Base-by-base conservation (phyloP, 345 rosid species). In the Dovyalis caffra region DNA sequence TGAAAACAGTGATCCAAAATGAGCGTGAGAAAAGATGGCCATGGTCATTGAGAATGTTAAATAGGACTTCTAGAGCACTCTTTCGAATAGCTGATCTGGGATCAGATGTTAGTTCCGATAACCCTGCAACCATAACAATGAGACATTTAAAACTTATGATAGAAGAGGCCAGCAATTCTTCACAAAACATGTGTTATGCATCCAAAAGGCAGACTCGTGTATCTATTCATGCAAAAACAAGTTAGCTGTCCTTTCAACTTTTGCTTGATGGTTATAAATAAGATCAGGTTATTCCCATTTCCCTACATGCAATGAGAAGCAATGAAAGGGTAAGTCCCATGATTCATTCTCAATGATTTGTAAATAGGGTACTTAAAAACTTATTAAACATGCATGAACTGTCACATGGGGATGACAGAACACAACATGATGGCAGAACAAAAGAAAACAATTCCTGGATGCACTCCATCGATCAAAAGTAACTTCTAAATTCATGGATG, bases 41-140 rank as follows among this genome's bases (percentile, higher is more conserved):
- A 68, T 95, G 99, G 84, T 95, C 97, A 83, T 87, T 92, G n/a
- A 95, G 84, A 82, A 95, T 92, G 83, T 91, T 89, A 80, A 95
- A 92, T 78, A 95, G 92, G 64, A 95, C 94, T 88, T 95, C 97
- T 85, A 92, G 77, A 43, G 99, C 85, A 87, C 94, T 91, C 86
- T 88, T 95, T 69, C 92, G 89, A 74, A 95, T 95, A 60, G 91
- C 85, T 68, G 85, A 79, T 88, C 97, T 86, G 65, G 97, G 87
- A 88, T 89, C 97, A 45, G 91, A 89, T 56, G 97, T 91, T 74
- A 95, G 82, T 71, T 90, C 85, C 71, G 97, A 89, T 77, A 95
- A 80, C 35, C 99, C 99, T 95, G 97, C 76, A 88, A 89, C 40
- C 78, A n/a, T 65, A 75, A 53, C 40, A 73, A 20, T 1, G 3